Percentiles rank a stretch among this genome's conserved stretches.
These are phyloP conservation scores for Zhuliangozyma parablackwelliae DNA, from an alignment of 1,139 yeast genomes.

Conservation along the genomic window DNA sequence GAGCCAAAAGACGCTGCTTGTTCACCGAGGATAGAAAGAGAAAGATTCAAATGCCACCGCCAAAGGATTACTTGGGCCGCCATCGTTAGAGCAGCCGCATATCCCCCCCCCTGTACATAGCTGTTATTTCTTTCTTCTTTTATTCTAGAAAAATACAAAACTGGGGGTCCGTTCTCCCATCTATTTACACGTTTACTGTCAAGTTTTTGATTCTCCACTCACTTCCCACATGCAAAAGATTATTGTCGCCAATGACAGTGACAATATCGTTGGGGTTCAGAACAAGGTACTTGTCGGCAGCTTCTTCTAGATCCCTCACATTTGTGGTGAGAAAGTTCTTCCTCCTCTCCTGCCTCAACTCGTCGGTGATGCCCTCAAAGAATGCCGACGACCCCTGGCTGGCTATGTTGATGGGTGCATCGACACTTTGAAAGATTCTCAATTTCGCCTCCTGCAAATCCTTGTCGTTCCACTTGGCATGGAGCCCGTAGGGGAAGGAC, in stretches of 20 bases:
- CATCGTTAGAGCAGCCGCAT: constrained; percentile 17
- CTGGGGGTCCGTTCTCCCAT: too few species aligned
- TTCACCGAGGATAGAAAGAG: constrained; percentile 88
- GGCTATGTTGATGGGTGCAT: constrained; percentile 82
- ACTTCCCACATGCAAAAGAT: constrained; percentile 23
- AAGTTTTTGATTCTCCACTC: constrained; percentile 23
- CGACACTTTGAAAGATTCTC: constrained; percentile 84
- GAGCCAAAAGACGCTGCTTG: constrained; percentile 67
- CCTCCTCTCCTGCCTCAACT: constrained; percentile 77
- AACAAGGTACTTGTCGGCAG: constrained; percentile 55
- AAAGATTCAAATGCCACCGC: constrained; percentile 59
- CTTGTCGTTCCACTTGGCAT: constrained; percentile 45
- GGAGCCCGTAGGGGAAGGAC: constrained; percentile 54
- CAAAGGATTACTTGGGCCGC: constrained; percentile 59
- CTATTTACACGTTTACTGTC: constrained; percentile 1
- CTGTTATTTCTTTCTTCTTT: too few species aligned
- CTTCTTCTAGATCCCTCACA: constrained; percentile 59
- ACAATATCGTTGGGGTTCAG: constrained; percentile 23
- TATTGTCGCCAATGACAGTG: constrained; percentile 53
- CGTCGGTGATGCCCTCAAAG: constrained; percentile 69
- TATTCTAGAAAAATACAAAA: too few species aligned
- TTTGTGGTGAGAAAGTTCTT: constrained; percentile 63
- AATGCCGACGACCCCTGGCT: constrained; percentile 70
- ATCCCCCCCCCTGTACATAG: too few species aligned
- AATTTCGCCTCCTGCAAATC: constrained; percentile 88